These are phyloP conservation scores for Aspergillus sp. DNA, from an alignment of 2,329 filamentous ascomycete genomes.

Conservation along the genomic window DNA sequence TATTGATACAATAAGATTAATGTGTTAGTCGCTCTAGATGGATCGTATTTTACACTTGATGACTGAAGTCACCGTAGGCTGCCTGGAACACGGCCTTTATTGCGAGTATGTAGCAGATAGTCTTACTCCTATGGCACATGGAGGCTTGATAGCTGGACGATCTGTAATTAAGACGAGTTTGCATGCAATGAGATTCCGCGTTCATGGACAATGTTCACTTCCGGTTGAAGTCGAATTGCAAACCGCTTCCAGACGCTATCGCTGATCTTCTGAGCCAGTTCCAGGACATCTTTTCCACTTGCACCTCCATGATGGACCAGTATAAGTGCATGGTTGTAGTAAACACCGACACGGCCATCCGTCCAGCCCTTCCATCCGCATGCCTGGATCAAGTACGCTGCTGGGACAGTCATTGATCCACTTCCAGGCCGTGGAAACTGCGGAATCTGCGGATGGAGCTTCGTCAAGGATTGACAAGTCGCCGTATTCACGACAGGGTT, in stretches of 20 bases:
- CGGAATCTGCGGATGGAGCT: background rate
- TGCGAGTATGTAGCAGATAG: too few relatives aligned
- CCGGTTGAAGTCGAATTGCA: background rate
- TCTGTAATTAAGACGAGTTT: too few relatives aligned
- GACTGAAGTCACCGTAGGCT: too few relatives aligned
- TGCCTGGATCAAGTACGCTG: background rate
- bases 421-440: background rate
- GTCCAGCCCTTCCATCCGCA: background rate
- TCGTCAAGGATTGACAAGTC: background rate
- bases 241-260: background rate
- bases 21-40: too few relatives aligned
- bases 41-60: too few relatives aligned
- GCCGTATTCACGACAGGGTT: background rate
- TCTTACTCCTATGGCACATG: too few relatives aligned
- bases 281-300: background rate
- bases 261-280: background rate
- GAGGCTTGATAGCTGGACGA: too few relatives aligned
- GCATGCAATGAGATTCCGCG: too few relatives aligned
- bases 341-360: background rate
- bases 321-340: background rate
- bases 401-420: background rate
- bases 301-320: background rate
- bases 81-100: too few relatives aligned
- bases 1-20: too few relatives aligned
- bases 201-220: background rate